A percentile compares a stretch with the other conserved stretches of the same genome.
Conservation (phyloP, 1,284 basidiomycete species). For the Pseudozyma pruni region DNA sequence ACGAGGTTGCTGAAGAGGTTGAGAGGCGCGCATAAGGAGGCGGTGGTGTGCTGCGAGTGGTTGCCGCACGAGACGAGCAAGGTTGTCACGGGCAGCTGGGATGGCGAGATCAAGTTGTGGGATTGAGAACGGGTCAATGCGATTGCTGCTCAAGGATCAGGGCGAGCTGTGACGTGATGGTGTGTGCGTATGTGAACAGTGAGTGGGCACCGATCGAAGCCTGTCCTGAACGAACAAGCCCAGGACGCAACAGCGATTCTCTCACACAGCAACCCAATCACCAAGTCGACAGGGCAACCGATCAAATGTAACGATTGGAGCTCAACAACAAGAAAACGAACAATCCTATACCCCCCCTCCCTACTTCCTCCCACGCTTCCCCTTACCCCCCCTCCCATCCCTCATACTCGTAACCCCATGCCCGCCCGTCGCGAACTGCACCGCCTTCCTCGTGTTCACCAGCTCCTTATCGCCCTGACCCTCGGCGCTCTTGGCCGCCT, state of each 20-base stretch:
- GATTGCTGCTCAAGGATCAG: too few relatives aligned
- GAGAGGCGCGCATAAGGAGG: conserved; percentile 84
- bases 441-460: conserved; percentile 61
- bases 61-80: conserved; percentile 92
- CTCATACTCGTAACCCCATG: conserved; percentile 47
- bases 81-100: conserved; percentile 95
- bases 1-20: conserved; percentile 86
- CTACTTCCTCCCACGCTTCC: conserved; percentile 31
- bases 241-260: too few relatives aligned
- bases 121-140: conserved; percentile 25
- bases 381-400: conserved; percentile 3
- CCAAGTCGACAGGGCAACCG: too few relatives aligned
- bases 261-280: background rate
- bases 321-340: background rate
- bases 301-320: background rate
- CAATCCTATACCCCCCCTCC: too few relatives aligned
- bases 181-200: background rate
- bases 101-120: conserved; percentile 96
- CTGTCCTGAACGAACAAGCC: too few relatives aligned
- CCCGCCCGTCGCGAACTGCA: conserved; percentile 57
- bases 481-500: conserved; percentile 59
- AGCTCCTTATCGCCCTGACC: conserved; percentile 67
- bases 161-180: background rate
- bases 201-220: too few relatives aligned
- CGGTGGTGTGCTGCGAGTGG: conserved; percentile 97